Base-by-base conservation (phyloP, 108 stramenopile species). In the Pseudonitzschia delicatissima region DNA sequence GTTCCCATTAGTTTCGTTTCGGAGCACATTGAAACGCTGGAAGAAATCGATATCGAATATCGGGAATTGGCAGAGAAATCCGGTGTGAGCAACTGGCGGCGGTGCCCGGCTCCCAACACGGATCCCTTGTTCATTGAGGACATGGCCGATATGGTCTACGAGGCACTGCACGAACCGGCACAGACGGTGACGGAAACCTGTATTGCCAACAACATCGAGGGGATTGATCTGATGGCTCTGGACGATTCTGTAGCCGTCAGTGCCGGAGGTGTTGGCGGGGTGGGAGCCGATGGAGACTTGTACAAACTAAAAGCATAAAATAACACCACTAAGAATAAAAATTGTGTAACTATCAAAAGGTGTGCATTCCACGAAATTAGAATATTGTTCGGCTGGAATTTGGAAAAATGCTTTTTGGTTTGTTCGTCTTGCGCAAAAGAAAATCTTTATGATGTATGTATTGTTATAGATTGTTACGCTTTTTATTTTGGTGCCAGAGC, bases 11-110 rank as follows among this genome's bases (percentile, higher is more conserved):
- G 88, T 64, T 99, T 99, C 74, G 98, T 98, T 26, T 91, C 88
- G 49, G 99, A 99, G 76, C 99, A 99, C 76, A 99, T 99, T 69
- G 98, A 99, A 71, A 99, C 99, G 12, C 84, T 99, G 66, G 98
- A 98, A 83, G 99, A 99, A 74, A 98, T 99, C 71, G 99, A 98
- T 82, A 95, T 98, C 66, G 99, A 99, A 78, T 99, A 99, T 71
- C 77, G 94, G 29, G 98, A 99, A 71, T 67, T 98, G 39, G 99
- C 99, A 26, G 80, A 96, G 69, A 93, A 98, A 68, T 82, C 81
- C 42, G 99, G 98, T 33, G 87, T 97, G 33, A 72, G 72, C 28
- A 88, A 96, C 63, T 98, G 96, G 93, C 59, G 90, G 29, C 79
- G 96, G 32, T 94, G 94, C 58, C 97, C 97, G 11, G 97, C 97